phyloP scores from a whole-genome alignment of 805 yeast genomes.

The Saccharomyces kudriavzevii region DNA sequence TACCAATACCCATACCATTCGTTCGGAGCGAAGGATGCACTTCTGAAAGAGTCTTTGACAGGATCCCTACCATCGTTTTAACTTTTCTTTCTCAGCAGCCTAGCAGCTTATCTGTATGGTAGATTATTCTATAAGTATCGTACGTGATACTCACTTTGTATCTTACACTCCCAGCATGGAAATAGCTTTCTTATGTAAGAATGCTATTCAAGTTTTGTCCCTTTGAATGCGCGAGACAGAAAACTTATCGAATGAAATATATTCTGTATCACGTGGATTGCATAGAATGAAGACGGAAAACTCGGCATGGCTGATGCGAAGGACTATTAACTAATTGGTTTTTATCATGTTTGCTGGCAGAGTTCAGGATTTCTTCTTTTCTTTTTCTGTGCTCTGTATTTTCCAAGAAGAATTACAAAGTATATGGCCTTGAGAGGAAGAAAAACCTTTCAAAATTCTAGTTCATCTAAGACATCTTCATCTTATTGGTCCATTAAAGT shows the following conservation, averaged over 20 bases:
- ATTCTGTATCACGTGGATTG: neutral
- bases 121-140: neutral
- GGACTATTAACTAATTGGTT: neutral
- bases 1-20: conserved; percentile 37
- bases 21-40: conserved; percentile 34
- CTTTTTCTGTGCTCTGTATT: neutral
- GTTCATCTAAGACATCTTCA: neutral
- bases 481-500: neutral
- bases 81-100: neutral
- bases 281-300: neutral
- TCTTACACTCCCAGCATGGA: neutral
- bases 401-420: neutral
- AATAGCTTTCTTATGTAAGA: neutral
- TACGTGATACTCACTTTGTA: neutral
- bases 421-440: neutral
- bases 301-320: too few relatives aligned
- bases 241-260: neutral
- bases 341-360: neutral
- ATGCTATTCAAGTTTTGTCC: neutral
- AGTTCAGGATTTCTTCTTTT: neutral
- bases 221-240: neutral
- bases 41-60: conserved; percentile 28
- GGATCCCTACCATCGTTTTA: conserved; percentile 18
- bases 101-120: neutral
- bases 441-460: neutral